Conservation (phyloP, 176 grass and related monocot species). For the Tillandsia fasciculata region DNA sequence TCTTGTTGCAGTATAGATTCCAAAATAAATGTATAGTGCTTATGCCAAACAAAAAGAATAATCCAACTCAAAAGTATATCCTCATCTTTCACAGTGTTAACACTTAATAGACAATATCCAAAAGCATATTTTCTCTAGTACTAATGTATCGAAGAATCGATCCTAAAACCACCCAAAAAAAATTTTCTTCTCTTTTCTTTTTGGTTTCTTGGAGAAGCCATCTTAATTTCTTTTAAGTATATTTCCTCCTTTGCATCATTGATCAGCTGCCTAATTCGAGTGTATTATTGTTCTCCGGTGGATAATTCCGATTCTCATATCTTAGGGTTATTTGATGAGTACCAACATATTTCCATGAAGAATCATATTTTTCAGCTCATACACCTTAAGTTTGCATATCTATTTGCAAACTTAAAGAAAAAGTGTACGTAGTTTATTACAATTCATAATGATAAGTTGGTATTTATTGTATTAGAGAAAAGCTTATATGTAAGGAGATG, state of each 20-base stretch:
- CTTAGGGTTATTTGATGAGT: too few species aligned
- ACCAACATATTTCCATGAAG: too few species aligned
- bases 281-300: background rate
- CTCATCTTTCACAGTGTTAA: background rate
- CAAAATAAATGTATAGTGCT: background rate
- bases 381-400: too few species aligned
- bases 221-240: background rate
- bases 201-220: background rate
- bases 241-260: background rate
- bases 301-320: too few species aligned
- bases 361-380: too few species aligned
- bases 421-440: too few species aligned
- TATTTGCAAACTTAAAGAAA: too few species aligned
- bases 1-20: background rate
- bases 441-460: too few species aligned
- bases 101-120: background rate
- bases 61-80: background rate
- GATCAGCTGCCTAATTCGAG: background rate
- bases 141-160: background rate
- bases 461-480: too few species aligned
- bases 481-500: too few species aligned
- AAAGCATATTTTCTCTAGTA: background rate
- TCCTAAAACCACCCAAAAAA: background rate
- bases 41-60: background rate
- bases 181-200: background rate